A percentile compares a stretch with the other conserved stretches of the same genome.
phyloP scores from a whole-genome alignment of 1,284 basidiomycete species.

The Coriolopsis trogii region DNA sequence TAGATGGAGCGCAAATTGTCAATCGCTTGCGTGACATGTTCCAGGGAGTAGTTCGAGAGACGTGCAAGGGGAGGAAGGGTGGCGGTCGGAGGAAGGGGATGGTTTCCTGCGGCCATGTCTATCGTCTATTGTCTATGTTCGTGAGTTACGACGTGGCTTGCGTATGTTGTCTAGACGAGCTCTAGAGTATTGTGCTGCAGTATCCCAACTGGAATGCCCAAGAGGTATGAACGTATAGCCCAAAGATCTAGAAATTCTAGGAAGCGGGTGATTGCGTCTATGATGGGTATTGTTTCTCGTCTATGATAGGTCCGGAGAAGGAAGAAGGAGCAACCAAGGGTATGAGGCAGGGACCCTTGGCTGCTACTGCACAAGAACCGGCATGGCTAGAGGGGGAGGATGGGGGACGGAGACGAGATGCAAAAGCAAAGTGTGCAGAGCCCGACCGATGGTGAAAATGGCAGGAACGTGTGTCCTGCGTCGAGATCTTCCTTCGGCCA shows the following conservation, averaged over 20 bases:
- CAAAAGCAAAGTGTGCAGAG: constrained; percentile 2
- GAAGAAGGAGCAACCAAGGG: constrained; percentile 30
- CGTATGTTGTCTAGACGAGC: no score
- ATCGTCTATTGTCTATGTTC: constrained; percentile 13
- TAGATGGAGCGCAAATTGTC: constrained; percentile 48
- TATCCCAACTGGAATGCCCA: no score
- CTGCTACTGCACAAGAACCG: constrained; percentile 39
- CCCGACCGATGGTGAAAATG: constrained; percentile 1
- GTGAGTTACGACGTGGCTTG: no score
- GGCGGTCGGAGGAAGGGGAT: constrained; percentile 40
- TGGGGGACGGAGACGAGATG: constrained; percentile 18
- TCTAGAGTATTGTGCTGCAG: no score
- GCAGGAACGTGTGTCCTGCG: constrained; percentile 18
- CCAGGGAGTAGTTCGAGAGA: constrained; percentile 37
- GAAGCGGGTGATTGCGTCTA: constrained; percentile 16
- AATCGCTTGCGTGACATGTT: constrained; percentile 40
- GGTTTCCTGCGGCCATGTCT: constrained; percentile 14
- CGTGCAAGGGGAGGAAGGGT: constrained; percentile 51
- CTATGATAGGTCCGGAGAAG: constrained; percentile 21
- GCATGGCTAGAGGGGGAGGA: constrained; percentile 33
- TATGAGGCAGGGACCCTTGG: constrained; percentile 28
- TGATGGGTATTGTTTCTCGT: constrained; percentile 35
- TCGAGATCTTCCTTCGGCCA: constrained; percentile 21
- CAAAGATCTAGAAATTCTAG: background rate
- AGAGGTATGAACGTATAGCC: no score